These are phyloP conservation scores for Trichoderma atrobrunneum DNA, from an alignment of 2,329 filamentous ascomycete genomes.

Conservation along the genomic window DNA sequence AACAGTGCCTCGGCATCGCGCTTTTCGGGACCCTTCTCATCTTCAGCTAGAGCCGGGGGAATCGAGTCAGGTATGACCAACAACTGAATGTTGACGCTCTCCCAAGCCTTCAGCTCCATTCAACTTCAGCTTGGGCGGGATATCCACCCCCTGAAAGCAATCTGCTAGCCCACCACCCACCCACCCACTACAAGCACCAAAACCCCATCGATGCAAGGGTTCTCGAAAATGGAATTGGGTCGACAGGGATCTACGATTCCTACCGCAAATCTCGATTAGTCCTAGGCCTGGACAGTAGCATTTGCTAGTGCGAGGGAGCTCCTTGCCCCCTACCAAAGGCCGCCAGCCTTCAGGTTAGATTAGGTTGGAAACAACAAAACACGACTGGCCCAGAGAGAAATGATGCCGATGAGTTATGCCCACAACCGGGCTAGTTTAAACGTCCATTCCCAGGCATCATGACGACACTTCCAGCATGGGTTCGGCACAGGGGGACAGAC, in stretches of 20 bases:
- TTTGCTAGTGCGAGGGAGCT: background rate
- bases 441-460: background rate
- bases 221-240: background rate
- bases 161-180: background rate
- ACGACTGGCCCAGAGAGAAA: background rate
- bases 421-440: background rate
- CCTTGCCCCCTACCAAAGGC: background rate
- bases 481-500: background rate
- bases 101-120: slow-evolving; percentile 2
- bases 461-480: background rate
- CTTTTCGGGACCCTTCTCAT: background rate
- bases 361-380: background rate
- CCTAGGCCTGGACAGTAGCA: background rate
- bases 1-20: background rate
- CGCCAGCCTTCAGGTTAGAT: background rate
- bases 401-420: background rate
- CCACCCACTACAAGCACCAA: background rate
- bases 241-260: background rate
- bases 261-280: slow-evolving; percentile 5
- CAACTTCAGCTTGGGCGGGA: slow-evolving; percentile 1
- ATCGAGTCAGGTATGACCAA: slow-evolving; percentile 9
- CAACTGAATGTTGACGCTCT: background rate
- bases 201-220: slow-evolving; percentile 1
- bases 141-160: background rate
- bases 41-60: background rate